phyloP scores from a whole-genome alignment of 2,329 filamentous ascomycete species.

The Mycosphaerella arachidis region DNA sequence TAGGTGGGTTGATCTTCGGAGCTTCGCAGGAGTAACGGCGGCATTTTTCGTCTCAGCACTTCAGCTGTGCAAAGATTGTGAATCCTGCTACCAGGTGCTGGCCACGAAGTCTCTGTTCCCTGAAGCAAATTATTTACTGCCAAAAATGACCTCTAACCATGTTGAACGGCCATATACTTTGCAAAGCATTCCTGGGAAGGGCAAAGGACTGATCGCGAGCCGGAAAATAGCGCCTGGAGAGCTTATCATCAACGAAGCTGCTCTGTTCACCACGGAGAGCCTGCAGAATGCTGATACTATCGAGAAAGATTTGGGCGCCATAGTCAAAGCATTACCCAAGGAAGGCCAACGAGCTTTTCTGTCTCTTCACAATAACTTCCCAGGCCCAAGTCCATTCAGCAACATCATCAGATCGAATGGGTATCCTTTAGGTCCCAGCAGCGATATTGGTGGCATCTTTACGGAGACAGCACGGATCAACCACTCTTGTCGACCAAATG shows the following conservation, averaged over 20 bases:
- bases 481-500: conserved; percentile 37
- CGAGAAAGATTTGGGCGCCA: conserved; percentile 19
- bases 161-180: conserved; percentile 6
- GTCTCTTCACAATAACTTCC: conserved; percentile 30
- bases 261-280: conserved; percentile 34
- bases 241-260: conserved; percentile 38
- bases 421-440: conserved; percentile 28
- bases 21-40: neutral
- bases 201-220: conserved; percentile 40
- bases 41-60: neutral
- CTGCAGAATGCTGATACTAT: conserved; percentile 19
- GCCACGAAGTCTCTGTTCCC: neutral
- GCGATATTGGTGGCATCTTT: conserved; percentile 32
- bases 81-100: neutral
- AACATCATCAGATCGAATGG: conserved; percentile 34
- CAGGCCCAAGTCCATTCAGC: conserved; percentile 24
- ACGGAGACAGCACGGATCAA: conserved; percentile 36
- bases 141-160: neutral
- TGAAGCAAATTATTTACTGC: neutral
- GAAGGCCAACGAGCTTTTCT: conserved; percentile 29
- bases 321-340: conserved; percentile 25
- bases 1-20: neutral
- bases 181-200: conserved; percentile 31
- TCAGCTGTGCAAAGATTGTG: neutral
- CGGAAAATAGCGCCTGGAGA: conserved; percentile 37